Evolutionary conservation across 2,329 filamentous ascomycete genomes (phyloP), one percentile per base, ranked within the genome.

Genomic region (Fusarium musae): DNA sequence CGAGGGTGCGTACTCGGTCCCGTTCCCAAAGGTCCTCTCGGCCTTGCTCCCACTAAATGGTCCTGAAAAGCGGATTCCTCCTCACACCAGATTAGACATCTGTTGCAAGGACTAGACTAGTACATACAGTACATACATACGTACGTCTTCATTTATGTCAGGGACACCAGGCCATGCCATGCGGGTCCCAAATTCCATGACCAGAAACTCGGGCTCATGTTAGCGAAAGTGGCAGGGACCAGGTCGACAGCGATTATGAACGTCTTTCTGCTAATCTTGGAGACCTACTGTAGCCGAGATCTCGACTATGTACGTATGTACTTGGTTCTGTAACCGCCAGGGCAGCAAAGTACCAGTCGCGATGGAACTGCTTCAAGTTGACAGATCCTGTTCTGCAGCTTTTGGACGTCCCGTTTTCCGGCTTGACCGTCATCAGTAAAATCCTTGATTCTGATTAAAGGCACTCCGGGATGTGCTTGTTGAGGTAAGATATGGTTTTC

Each of bases 201-300:
- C 75, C 75, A 76, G 72, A 70, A 77, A 77, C 66, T 72, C 75
- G 75, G 75, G 75, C 75, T 74, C 73, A 59, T 65, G 59, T 72
- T 74, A 74, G 72, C 68, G 72, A 74, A 72, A 74, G 71, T 69
- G 62, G 69, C 73, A 77, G 66, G 75, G 75, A 66, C 72, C 68
- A 57, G 71, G 66, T 59, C 47, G 60, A 62, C 62, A 64, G 43
- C 37, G 63, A 68, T 69, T 75, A 43, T 49, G 69, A 65, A 69
- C 53, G 40, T 56, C 53, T 54, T 53, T 63, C 66, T 61, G 49
- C 65, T 57, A 54, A 56, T 68, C 62, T 40, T 44, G 43, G 66
- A 47, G 50, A 59, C 21, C 30, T 44, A 10, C 36, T 37, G 36
- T 37, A 68, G 56, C 37, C 57, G 26, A 26, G 26, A 26, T 53